Base-by-base conservation (phyloP, 768 basidiomycete genomes). In the Russula ochroleuca region DNA sequence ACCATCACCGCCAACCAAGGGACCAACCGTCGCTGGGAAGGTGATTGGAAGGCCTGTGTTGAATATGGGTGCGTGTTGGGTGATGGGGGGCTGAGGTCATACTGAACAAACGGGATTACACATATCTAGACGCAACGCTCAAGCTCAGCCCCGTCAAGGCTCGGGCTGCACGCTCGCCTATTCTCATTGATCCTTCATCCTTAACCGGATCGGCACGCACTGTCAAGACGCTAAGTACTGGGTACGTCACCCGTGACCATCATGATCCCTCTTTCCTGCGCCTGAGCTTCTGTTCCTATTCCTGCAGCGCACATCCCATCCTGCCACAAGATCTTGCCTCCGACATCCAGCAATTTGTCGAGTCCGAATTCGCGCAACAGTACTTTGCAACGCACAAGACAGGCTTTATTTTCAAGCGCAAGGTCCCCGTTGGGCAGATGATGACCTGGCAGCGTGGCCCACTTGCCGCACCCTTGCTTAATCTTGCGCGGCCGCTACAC, bases 301-400 rank as follows among this genome's bases (percentile, higher is more conserved):
- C 21, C 19, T 49, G 37, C 66, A 94, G 91, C 52, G 83, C 82
- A 49, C 86, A 89, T 71, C 92, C 88, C 10, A 81, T 86, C 17
- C 79, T 96, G 28, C 94, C 94, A 0, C 79, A 85, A 33, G 90
- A 88, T 62, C 84, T 95, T 45, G 87, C 85, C 2, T 84, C 84
- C 33, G 91, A 94, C 68, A 96, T 96, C 47, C 85, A 90, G 68
- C 88, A 88, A 67, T 95, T 96, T 73, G 86, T 87, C 5, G 85
- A 91, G 70, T 88, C 88, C 0, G 88, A 92, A 41, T 97, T 89
- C 72, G 92, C 94, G 40, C 80, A 79, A 51, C 87, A 86, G 68
- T 96, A 95, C 73, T 95, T 98, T 72, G 90, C 93, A 19, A 93
- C 86, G 1, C 92, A 94, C 69, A 83, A 87, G n/a, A 89, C 85